Evolutionary conservation across 306 rosid genomes (phyloP).

Genomic region (Fragaria iinumae): DNA sequence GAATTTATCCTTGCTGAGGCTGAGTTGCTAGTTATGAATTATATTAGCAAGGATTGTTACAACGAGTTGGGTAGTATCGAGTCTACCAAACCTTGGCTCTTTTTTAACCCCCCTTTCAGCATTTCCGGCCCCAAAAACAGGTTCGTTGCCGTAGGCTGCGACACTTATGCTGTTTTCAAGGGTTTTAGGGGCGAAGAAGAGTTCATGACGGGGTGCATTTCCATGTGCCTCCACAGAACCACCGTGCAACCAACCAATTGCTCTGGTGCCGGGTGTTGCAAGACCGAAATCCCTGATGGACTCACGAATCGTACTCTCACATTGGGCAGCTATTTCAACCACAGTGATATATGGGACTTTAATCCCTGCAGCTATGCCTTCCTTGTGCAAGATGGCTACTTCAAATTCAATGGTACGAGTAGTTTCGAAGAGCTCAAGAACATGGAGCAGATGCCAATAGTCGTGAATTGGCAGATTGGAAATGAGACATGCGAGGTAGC

Average conservation of each 20-base stretch:
- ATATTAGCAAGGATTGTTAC: not conserved
- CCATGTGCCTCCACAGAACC: not conserved
- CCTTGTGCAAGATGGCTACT: not conserved
- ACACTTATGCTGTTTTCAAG: not conserved
- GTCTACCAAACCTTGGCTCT: not conserved
- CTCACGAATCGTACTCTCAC: not conserved
- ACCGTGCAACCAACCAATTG: not conserved
- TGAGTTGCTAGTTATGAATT: not conserved
- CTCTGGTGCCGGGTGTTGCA: slow-evolving; percentile 18
- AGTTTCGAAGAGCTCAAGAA: not conserved
- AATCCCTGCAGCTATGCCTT: slow-evolving; percentile 20
- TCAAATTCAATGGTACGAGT: not conserved
- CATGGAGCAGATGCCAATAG: not conserved
- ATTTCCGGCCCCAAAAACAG: not conserved
- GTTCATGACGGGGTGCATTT: not conserved
- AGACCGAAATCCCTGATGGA: not conserved
- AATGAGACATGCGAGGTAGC: not conserved
- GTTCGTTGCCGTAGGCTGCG: slow-evolving; percentile 6
- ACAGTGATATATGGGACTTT: not conserved
- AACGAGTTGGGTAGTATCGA: no score
- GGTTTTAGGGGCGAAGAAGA: not conserved
- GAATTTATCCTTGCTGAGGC: not conserved
- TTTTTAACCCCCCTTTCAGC: not conserved
- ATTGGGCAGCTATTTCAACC: not conserved
- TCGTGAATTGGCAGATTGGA: slow-evolving; percentile 9